Evolutionary conservation across 2,329 filamentous ascomycete species (phyloP).

Genomic region (Hypoxylon sp.): DNA sequence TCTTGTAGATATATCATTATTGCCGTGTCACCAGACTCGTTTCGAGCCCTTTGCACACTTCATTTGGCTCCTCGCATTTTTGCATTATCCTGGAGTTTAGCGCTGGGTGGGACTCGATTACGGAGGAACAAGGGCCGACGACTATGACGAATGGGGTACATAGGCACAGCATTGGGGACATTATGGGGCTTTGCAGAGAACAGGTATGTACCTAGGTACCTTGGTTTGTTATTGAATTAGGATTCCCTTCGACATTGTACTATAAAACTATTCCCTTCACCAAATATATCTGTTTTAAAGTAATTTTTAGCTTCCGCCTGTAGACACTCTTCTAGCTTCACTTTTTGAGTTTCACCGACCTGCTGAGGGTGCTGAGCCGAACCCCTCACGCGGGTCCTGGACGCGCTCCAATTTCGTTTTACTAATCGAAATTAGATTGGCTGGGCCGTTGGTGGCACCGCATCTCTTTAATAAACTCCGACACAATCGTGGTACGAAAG

Average conservation of each 20-base stretch:
- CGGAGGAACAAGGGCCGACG: slow-evolving; percentile 41
- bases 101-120: slow-evolving; percentile 38
- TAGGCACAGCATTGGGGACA: slow-evolving; percentile 12
- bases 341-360: slow-evolving; percentile 38
- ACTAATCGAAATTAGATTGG: slow-evolving; percentile 35
- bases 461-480: slow-evolving; percentile 20
- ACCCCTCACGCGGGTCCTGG: slow-evolving; percentile 36
- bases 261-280: background rate
- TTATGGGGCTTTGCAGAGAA: slow-evolving; percentile 16
- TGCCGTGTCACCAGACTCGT: slow-evolving; percentile 7
- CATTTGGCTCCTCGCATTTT: slow-evolving; percentile 29
- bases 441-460: slow-evolving; percentile 21
- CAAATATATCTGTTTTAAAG: slow-evolving; percentile 1
- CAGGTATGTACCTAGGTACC: too few species aligned
- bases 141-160: slow-evolving; percentile 37
- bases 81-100: slow-evolving; percentile 44
- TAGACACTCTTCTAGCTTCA: slow-evolving; percentile 1
- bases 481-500: slow-evolving; percentile 7
- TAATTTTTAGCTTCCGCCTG: slow-evolving; percentile 13
- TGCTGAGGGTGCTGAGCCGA: slow-evolving; percentile 26
- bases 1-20: slow-evolving; percentile 29
- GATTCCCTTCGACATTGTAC: background rate
- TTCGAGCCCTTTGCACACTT: slow-evolving; percentile 31
- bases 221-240: slow-evolving; percentile 22
- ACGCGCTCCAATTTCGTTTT: slow-evolving; percentile 32